These are phyloP conservation scores for Penicillium frequentans DNA, from an alignment of 2,329 filamentous ascomycete species.

Conservation along the genomic window DNA sequence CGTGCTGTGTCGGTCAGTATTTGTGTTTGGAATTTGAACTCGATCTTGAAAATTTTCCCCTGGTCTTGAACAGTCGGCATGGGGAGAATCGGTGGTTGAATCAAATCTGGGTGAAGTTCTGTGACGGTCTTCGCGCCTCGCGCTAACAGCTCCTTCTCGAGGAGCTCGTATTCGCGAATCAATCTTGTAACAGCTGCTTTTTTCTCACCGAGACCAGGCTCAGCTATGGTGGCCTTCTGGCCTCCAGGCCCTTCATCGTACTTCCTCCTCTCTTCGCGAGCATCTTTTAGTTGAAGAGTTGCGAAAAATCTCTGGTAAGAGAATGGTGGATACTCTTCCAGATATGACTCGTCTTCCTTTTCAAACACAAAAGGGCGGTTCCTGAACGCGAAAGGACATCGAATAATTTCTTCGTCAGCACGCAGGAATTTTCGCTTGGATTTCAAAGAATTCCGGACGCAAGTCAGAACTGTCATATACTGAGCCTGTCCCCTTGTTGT, in stretches of 20 bases:
- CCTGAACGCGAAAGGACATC: background rate
- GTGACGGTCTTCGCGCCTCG: conserved; percentile 66
- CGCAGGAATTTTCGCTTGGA: conserved; percentile 49
- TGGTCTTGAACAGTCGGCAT: background rate
- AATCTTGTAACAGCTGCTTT: conserved; percentile 54
- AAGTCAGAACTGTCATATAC: conserved; percentile 56
- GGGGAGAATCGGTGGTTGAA: background rate
- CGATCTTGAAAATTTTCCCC: conserved; percentile 38
- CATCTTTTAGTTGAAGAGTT: conserved; percentile 40
- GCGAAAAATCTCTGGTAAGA: conserved; percentile 63
- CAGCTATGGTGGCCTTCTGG: conserved; percentile 4
- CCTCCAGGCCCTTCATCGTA: background rate
- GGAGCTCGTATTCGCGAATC: conserved; percentile 53
- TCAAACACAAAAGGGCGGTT: conserved; percentile 12
- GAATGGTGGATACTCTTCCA: conserved; percentile 51
- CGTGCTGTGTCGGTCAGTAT: conserved; percentile 51
- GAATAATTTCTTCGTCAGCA: conserved; percentile 11
- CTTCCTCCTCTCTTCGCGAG: conserved; percentile 11
- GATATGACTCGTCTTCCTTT: conserved; percentile 52
- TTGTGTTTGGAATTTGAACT: conserved; percentile 42
- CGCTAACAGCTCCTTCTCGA: conserved; percentile 57
- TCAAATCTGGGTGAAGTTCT: conserved; percentile 58
- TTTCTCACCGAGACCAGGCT: conserved; percentile 49
- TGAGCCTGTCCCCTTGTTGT: background rate
- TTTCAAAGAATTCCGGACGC: conserved; percentile 56